phyloP scores from a whole-genome alignment of 129 eudicot genomes.

The Artemisia tridentata region DNA sequence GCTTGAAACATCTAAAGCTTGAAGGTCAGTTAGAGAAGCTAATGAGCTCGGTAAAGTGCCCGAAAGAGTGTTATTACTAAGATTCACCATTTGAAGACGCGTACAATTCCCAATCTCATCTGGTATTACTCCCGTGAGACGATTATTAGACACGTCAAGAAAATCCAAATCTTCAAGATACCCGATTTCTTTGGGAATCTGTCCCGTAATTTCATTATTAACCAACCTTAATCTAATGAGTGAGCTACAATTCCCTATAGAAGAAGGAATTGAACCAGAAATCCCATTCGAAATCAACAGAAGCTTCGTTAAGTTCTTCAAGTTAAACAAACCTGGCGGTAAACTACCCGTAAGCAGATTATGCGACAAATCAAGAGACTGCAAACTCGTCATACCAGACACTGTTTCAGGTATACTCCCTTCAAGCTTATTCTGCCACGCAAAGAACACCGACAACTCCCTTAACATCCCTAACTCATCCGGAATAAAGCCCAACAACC shows the following conservation, averaged over 20 bases:
- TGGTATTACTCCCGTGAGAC: slow-evolving; percentile 57
- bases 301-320: slow-evolving; percentile 61
- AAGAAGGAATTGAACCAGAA: slow-evolving; percentile 65
- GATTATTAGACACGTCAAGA: slow-evolving; percentile 63
- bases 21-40: slow-evolving; percentile 53
- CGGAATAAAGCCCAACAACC: slow-evolving; percentile 60
- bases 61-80: slow-evolving; percentile 54
- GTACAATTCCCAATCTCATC: slow-evolving; percentile 72
- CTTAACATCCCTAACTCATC: slow-evolving; percentile 52
- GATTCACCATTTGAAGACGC: slow-evolving; percentile 65
- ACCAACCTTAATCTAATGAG: slow-evolving; percentile 58
- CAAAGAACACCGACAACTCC: slow-evolving; percentile 63
- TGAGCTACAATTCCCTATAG: slow-evolving; percentile 66
- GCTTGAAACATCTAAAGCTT: slow-evolving; percentile 67
- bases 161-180: slow-evolving; percentile 49
- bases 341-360: slow-evolving; percentile 62
- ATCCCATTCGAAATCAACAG: slow-evolving; percentile 60
- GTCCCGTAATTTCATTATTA: slow-evolving; percentile 59
- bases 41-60: slow-evolving; percentile 58
- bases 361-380: slow-evolving; percentile 70
- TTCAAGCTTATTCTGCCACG: slow-evolving; percentile 81
- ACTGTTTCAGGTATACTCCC: slow-evolving; percentile 59
- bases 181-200: slow-evolving; percentile 69
- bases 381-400: slow-evolving; percentile 61
- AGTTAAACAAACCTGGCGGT: slow-evolving; percentile 59